Evolutionary conservation across 352 stramenopile species (phyloP), one percentile per base, ranked within the genome.

Genomic region (Pythium guiyangense): DNA sequence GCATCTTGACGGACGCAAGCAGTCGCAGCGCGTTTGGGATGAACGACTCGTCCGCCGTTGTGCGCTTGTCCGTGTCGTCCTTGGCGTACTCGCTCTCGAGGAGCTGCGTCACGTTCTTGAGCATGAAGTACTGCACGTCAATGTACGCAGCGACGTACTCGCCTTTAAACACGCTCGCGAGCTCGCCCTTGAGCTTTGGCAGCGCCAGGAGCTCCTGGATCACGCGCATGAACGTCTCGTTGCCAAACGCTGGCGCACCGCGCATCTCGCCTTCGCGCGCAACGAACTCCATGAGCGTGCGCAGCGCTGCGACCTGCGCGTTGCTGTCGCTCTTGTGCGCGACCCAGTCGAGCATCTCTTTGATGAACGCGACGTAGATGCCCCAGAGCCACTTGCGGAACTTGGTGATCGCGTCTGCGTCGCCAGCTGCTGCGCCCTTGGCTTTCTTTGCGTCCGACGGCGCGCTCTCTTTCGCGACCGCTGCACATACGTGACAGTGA

Each of bases 201-300:
- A 73, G 78, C 25, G 64, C 70, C 57, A 76, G 58, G 31, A 96
- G 62, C 56, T 91, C 69, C 57, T 85, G 75, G 25, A 94, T 68
- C 46, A 96, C 72, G 35, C 75, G 78, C 59, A 74, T 77, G 49
- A 93, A 96, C 18, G 87, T 91, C 54, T 96, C 87, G 54, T 90
- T 92, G 29, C 86, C 84, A 63, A 96, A 96, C 25, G 50, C 55
- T 48, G n/a, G 27, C 50, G 4, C 48, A 25, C 61, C 47, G 9
- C 63, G 69, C 45, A 91, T 71, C 25, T 86, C 74, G 40, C 78
- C 70, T 54, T 95, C 86, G 15, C 79, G 75, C 25, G 84, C 82
- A 29, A 96, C 78, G 49, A 96, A 87, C 69, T 94, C 84, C 87
- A 96, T 94, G 5, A 94, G 69, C 45, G 86, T 96, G n/a, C 87